These are phyloP conservation scores for Candida palmyrensis DNA, from an alignment of 805 yeast genomes.

Conservation along the genomic window DNA sequence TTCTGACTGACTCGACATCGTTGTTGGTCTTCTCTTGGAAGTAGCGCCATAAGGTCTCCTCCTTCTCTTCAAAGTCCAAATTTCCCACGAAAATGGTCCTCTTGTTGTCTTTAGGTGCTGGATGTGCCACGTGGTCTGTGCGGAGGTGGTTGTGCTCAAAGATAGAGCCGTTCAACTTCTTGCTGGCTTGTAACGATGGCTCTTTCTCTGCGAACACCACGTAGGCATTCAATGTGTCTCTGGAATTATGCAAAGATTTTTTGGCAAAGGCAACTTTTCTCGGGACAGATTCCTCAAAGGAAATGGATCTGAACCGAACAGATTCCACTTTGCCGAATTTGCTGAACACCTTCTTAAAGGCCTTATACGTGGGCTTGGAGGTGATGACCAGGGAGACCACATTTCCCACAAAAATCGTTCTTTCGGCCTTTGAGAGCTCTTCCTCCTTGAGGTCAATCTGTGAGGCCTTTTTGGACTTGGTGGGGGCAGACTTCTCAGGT, in stretches of 20 bases:
- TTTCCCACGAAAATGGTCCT: slow-evolving; percentile 90
- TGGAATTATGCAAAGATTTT: slow-evolving; percentile 67
- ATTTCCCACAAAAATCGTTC: slow-evolving; percentile 87
- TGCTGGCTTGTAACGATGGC: slow-evolving; percentile 42
- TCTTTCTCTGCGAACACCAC: slow-evolving; percentile 64
- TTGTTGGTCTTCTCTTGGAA: slow-evolving; percentile 45
- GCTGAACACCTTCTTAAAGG: slow-evolving; percentile 60
- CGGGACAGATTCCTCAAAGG: slow-evolving; percentile 83
- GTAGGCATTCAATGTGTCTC: slow-evolving; percentile 85
- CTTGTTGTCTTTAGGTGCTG: slow-evolving; percentile 77
- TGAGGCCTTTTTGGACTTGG: slow-evolving; percentile 33
- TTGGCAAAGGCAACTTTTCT: slow-evolving; percentile 86
- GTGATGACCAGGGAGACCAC: slow-evolving; percentile 62
- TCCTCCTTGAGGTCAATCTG: slow-evolving; percentile 55
- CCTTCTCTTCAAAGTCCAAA: slow-evolving; percentile 86
- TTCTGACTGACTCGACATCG: slow-evolving; percentile 81
- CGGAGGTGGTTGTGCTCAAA: slow-evolving; percentile 75
- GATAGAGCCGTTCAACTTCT: slow-evolving; percentile 57
- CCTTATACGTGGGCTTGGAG: slow-evolving; percentile 53
- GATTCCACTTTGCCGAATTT: slow-evolving; percentile 58
- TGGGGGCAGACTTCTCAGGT: slow-evolving; percentile 6
- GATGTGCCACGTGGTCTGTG: slow-evolving; percentile 92
- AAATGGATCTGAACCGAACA: slow-evolving; percentile 86
- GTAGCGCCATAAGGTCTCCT: slow-evolving; percentile 82
- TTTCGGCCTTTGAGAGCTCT: slow-evolving; percentile 79